Evolutionary conservation across 2,329 filamentous ascomycete species (phyloP).

Genomic region (Trichoderma pleuroti): DNA sequence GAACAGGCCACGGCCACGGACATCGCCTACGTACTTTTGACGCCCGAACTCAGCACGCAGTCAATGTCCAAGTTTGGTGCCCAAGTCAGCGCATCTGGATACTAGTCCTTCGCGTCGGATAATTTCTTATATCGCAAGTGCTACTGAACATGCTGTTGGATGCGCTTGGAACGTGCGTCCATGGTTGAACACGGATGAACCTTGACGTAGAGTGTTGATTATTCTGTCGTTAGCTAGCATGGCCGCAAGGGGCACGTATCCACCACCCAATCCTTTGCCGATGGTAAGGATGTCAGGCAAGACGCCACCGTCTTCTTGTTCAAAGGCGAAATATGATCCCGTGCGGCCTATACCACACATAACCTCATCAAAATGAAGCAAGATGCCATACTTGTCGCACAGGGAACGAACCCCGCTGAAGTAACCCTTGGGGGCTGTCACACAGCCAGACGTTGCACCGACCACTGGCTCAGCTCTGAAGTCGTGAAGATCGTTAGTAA

Average conservation of each 20-base stretch:
- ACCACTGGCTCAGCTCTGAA: not conserved
- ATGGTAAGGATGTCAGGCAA: constrained; percentile 62
- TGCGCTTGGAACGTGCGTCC: constrained; percentile 30
- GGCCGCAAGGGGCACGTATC: constrained; percentile 38
- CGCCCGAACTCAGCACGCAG: constrained; percentile 30
- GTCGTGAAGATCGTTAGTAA: not conserved
- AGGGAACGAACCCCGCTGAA: constrained; percentile 50
- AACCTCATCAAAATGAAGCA: constrained; percentile 57
- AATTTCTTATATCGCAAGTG: constrained; percentile 36
- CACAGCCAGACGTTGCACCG: not conserved
- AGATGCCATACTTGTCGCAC: constrained; percentile 52
- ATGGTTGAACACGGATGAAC: constrained; percentile 21
- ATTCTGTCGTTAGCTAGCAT: constrained; percentile 29
- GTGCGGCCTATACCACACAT: constrained; percentile 66
- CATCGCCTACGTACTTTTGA: constrained; percentile 54
- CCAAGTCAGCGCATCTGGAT: constrained; percentile 46
- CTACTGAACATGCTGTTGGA: constrained; percentile 25
- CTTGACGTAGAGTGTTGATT: not conserved
- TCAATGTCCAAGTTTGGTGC: not conserved
- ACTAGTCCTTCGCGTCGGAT: constrained; percentile 56
- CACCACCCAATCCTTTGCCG: constrained; percentile 63
- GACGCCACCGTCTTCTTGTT: constrained; percentile 47
- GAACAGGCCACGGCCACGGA: constrained; percentile 56
- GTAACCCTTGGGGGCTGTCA: constrained; percentile 43
- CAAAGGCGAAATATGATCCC: constrained; percentile 60